These are phyloP conservation scores for Agmasoma carcini DNA, from an alignment of 371 early-diverging fungal species.

Conservation along the genomic window DNA sequence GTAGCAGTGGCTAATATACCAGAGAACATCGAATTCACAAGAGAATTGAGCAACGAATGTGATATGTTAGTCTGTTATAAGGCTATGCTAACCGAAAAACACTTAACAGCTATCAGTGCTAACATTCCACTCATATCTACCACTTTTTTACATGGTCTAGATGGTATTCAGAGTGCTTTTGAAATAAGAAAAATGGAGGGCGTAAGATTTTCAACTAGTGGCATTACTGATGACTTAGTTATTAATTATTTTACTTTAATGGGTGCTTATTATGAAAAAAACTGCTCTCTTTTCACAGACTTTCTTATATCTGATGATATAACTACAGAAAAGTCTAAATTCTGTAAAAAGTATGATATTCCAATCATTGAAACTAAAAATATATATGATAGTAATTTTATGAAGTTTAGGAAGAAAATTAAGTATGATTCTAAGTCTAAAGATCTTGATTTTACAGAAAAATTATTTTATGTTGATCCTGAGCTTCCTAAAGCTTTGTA, in stretches of 20 bases:
- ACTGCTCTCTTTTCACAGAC: conserved; percentile 33
- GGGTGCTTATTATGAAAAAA: conserved; percentile 38
- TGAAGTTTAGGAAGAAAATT: conserved; percentile 16
- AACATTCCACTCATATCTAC: conserved; percentile 46
- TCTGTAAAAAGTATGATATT: conserved; percentile 46
- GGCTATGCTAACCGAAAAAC: conserved; percentile 46
- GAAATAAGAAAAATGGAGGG: conserved; percentile 42
- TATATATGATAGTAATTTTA: conserved; percentile 38
- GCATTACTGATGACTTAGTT: conserved; percentile 41
- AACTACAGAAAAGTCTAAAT: conserved; percentile 30
- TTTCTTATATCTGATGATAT: conserved; percentile 41
- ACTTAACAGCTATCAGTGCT: conserved; percentile 48
- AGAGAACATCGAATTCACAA: conserved; percentile 8
- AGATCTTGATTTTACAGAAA: conserved; percentile 47
- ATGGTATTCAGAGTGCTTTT: conserved; percentile 15
- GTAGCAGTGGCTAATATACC: conserved; percentile 6
- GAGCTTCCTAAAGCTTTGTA: conserved; percentile 30
- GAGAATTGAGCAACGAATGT: conserved; percentile 13
- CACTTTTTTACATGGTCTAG: conserved; percentile 42
- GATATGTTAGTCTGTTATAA: conserved; percentile 39
- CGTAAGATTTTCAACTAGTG: conserved; percentile 42
- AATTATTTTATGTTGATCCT: conserved; percentile 46
- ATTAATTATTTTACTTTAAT: conserved; percentile 47
- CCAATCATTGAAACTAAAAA: conserved; percentile 41
- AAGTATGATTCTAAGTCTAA: conserved; percentile 26